Evolutionary conservation across 805 yeast species (phyloP).

Genomic region (Sugiyamaella americana): DNA sequence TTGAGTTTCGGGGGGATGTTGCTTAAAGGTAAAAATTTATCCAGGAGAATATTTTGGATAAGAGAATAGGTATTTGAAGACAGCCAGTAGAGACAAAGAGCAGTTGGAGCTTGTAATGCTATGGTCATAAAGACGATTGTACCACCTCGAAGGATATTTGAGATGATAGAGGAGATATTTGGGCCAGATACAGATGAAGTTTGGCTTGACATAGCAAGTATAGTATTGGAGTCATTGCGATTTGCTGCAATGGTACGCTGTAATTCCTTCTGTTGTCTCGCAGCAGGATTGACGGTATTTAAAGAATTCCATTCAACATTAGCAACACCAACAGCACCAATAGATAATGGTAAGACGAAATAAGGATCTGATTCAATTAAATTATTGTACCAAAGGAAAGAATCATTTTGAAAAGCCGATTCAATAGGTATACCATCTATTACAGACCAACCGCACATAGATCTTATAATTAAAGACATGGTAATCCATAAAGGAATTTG

Average conservation of each 20-base stretch:
- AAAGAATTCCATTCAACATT: slow-evolving; percentile 85
- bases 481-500: slow-evolving; percentile 87
- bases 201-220: not conserved
- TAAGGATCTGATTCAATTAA: slow-evolving; percentile 56
- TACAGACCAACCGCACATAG: slow-evolving; percentile 53
- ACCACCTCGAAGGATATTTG: slow-evolving; percentile 67
- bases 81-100: slow-evolving; percentile 83
- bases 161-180: slow-evolving; percentile 34
- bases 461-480: slow-evolving; percentile 67
- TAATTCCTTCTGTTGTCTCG: slow-evolving; percentile 3
- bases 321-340: slow-evolving; percentile 65
- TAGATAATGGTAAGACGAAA: slow-evolving; percentile 57
- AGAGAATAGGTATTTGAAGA: slow-evolving; percentile 76
- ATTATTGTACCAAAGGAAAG: slow-evolving; percentile 56
- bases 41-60: slow-evolving; percentile 66
- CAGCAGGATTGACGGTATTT: slow-evolving; percentile 32
- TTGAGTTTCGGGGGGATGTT: slow-evolving; percentile 9
- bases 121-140: slow-evolving; percentile 77
- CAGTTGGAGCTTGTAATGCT: slow-evolving; percentile 79
- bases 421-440: slow-evolving; percentile 30
- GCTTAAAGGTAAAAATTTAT: slow-evolving; percentile 54
- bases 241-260: slow-evolving; percentile 25
- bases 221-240: not conserved
- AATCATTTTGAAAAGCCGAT: slow-evolving; percentile 39
- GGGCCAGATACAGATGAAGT: slow-evolving; percentile 16